These are phyloP conservation scores for Picea glauca DNA, from an alignment of 75 land plant species.

Conservation along the genomic window DNA sequence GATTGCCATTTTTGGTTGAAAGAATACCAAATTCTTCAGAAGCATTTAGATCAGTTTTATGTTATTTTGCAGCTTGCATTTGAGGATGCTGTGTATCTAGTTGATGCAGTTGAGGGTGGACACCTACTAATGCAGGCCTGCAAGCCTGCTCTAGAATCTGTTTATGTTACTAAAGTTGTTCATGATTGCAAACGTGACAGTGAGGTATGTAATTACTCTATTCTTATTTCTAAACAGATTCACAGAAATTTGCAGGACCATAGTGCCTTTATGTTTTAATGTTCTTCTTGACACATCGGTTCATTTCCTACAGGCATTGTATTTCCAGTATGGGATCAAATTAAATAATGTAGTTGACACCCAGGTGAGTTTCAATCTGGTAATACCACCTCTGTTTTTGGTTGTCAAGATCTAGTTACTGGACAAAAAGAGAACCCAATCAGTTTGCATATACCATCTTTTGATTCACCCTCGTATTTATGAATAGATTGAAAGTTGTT, in stretches of 20 bases:
- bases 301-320: slow-evolving; percentile 63
- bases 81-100: slow-evolving; percentile 83
- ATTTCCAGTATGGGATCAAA: slow-evolving; percentile 86
- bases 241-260: neutral
- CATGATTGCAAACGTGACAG: slow-evolving; percentile 98
- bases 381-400: neutral
- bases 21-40: slow-evolving; percentile 1
- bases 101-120: slow-evolving; percentile 88
- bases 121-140: slow-evolving; percentile 73
- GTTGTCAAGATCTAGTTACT: neutral
- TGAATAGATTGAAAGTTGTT: neutral
- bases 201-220: slow-evolving; percentile 57
- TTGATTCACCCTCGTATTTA: neutral
- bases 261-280: neutral
- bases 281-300: neutral
- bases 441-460: neutral
- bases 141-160: slow-evolving; percentile 94
- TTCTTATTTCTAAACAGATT: neutral
- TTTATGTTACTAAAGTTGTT: slow-evolving; percentile 79
- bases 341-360: slow-evolving; percentile 86
- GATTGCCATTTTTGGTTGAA: neutral
- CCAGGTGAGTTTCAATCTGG: slow-evolving; percentile 55
- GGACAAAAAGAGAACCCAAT: neutral
- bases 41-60: slow-evolving; percentile 3
- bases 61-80: slow-evolving; percentile 66